These are phyloP conservation scores for Pinus taeda DNA, from an alignment of 75 land plant genomes.

Conservation along the genomic window DNA sequence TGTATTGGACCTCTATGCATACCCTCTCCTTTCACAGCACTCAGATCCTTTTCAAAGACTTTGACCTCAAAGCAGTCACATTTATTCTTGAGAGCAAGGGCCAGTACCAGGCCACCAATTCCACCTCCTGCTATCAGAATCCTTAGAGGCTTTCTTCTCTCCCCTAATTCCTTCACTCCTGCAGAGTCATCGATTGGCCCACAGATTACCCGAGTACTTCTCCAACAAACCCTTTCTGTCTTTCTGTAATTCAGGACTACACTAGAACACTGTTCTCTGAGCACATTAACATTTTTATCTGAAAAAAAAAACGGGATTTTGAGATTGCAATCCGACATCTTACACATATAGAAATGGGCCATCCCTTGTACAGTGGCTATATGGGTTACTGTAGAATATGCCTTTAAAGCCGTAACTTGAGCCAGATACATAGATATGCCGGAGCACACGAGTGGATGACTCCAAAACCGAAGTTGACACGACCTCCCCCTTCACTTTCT, in stretches of 20 bases:
- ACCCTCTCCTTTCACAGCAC: conserved; percentile 53
- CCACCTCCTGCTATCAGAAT: conserved; percentile 54
- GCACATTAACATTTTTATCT: too few species aligned
- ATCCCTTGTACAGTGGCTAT: background rate
- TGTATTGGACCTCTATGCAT: conserved; percentile 56
- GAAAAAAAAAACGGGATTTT: background rate
- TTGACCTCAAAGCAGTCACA: conserved; percentile 31
- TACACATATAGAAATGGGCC: background rate
- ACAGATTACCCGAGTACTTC: background rate
- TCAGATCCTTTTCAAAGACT: conserved; percentile 49
- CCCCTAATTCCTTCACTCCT: background rate
- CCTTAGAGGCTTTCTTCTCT: conserved; percentile 9
- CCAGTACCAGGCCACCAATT: conserved; percentile 51
- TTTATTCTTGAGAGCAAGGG: conserved; percentile 46
- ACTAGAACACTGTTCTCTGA: too few species aligned
- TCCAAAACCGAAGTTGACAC: too few species aligned
- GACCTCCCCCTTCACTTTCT: too few species aligned
- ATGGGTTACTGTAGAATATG: background rate
- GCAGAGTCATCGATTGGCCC: background rate
- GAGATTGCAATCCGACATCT: background rate
- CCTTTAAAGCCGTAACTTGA: background rate
- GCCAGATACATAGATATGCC: too few species aligned
- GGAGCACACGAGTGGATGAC: too few species aligned
- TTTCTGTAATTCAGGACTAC: background rate
- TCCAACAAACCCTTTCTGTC: background rate